phyloP scores from a whole-genome alignment of 1,139 yeast genomes.

The Geotrichum reessii region DNA sequence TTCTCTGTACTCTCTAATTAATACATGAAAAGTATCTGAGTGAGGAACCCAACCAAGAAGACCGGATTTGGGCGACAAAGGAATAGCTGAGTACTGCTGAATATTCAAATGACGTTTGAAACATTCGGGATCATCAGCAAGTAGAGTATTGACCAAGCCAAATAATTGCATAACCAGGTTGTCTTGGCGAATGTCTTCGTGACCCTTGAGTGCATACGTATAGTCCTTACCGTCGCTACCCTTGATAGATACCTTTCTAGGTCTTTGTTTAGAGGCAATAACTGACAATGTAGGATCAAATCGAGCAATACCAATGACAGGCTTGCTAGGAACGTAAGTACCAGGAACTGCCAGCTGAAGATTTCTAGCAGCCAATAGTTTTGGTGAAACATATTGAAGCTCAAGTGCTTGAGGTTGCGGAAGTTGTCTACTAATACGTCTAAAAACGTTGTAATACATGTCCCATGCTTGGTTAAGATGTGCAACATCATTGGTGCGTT shows the following conservation, averaged over 20 bases:
- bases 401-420: conserved; percentile 85
- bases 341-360: conserved; percentile 92
- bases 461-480: conserved; percentile 98
- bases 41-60: conserved; percentile 95
- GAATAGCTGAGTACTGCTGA: conserved; percentile 87
- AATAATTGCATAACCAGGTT: conserved; percentile 96
- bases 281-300: conserved; percentile 83
- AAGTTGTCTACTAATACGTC: conserved; percentile 81
- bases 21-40: conserved; percentile 91
- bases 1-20: conserved; percentile 89
- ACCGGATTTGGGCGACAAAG: conserved; percentile 96
- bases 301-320: conserved; percentile 61
- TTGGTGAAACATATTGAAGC: conserved; percentile 89
- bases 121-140: conserved; percentile 89
- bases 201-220: conserved; percentile 80
- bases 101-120: conserved; percentile 93
- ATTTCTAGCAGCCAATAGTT: conserved; percentile 68
- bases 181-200: conserved; percentile 97
- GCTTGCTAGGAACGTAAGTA: conserved; percentile 80
- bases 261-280: conserved; percentile 95
- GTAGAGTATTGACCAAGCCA: conserved; percentile 86
- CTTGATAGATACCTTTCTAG: conserved; percentile 68
- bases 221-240: conserved; percentile 94
- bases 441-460: conserved; percentile 85
- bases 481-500: conserved; percentile 77